A percentile compares a stretch with the other conserved stretches of the same genome.
Evolutionary conservation across 108 stramenopile genomes (phyloP).

Genomic region (Mayamaea pseudoterrestris): DNA sequence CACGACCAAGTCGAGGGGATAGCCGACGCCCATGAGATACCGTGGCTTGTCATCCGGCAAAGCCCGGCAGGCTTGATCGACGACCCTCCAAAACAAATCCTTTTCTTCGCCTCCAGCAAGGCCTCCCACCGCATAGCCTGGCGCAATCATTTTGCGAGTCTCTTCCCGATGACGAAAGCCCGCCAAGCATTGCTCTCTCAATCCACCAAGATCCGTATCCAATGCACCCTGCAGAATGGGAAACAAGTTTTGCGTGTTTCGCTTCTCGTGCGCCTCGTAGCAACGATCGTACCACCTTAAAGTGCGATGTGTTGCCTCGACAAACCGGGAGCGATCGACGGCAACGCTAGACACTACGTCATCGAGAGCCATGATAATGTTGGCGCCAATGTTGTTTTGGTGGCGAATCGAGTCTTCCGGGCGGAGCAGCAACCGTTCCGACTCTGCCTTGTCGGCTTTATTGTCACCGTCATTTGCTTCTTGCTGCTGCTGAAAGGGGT

Average conservation of each 20-base stretch:
- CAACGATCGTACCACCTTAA: conserved; percentile 97
- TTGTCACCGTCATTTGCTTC: not conserved
- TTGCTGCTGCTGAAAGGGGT: conserved; percentile 36
- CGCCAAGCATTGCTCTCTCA: conserved; percentile 86
- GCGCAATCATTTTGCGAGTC: conserved; percentile 24
- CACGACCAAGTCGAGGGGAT: conserved; percentile 95
- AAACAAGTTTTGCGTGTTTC: conserved; percentile 74
- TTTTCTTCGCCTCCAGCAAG: conserved; percentile 95
- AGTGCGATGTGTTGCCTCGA: conserved; percentile 81
- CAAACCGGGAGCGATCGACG: conserved; percentile 60
- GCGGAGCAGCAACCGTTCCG: conserved; percentile 62
- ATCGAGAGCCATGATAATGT: conserved; percentile 97
- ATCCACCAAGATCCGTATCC: conserved; percentile 77
- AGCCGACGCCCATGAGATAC: conserved; percentile 98
- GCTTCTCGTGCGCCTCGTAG: conserved; percentile 54
- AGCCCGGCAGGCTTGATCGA: conserved; percentile 79
- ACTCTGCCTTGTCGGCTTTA: too few relatives aligned
- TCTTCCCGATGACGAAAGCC: conserved; percentile 74
- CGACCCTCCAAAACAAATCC: conserved; percentile 94
- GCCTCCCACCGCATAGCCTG: conserved; percentile 97
- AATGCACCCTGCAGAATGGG: conserved; percentile 97
- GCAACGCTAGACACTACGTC: conserved; percentile 84
- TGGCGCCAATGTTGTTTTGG: conserved; percentile 92
- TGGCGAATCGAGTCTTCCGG: conserved; percentile 92
- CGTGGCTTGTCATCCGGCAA: conserved; percentile 85